Conservation (phyloP, 805 yeast species). For the Priceomyces fermenticarens region DNA sequence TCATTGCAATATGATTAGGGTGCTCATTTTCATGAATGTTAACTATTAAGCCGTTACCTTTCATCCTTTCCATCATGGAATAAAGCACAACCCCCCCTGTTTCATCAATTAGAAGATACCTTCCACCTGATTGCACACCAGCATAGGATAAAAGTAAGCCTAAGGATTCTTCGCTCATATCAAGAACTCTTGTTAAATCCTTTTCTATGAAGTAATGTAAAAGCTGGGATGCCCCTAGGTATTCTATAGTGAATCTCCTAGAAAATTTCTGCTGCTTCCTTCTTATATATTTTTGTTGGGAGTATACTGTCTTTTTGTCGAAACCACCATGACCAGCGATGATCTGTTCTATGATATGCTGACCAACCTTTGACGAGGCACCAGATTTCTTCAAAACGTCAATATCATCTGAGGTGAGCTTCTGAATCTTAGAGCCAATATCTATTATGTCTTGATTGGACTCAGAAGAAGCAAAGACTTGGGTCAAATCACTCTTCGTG, state of each 20-base stretch:
- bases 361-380: slow-evolving; percentile 60
- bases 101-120: slow-evolving; percentile 84
- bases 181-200: slow-evolving; percentile 69
- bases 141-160: slow-evolving; percentile 76
- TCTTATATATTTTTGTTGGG: slow-evolving; percentile 88
- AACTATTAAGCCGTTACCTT: slow-evolving; percentile 66
- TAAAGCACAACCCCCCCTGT: slow-evolving; percentile 89
- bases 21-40: slow-evolving; percentile 92
- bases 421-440: slow-evolving; percentile 70
- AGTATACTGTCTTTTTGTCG: slow-evolving; percentile 81
- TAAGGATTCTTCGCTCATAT: slow-evolving; percentile 80
- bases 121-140: slow-evolving; percentile 86
- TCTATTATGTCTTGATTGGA: slow-evolving; percentile 64
- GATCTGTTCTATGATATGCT: slow-evolving; percentile 75
- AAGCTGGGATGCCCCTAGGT: slow-evolving; percentile 66
- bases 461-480: slow-evolving; percentile 48
- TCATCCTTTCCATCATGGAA: slow-evolving; percentile 88
- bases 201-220: slow-evolving; percentile 74
- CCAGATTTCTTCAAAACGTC: slow-evolving; percentile 76
- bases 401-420: slow-evolving; percentile 73
- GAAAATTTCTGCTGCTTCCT: slow-evolving; percentile 91
- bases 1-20: slow-evolving; percentile 70
- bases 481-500: slow-evolving; percentile 36
- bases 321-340: slow-evolving; percentile 83
- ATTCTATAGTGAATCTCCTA: slow-evolving; percentile 79